A percentile compares a stretch with the other conserved stretches of the same genome.
These are phyloP conservation scores for Polyrhizophydium stewartii DNA, from an alignment of 371 early-diverging fungal species.

Conservation along the genomic window DNA sequence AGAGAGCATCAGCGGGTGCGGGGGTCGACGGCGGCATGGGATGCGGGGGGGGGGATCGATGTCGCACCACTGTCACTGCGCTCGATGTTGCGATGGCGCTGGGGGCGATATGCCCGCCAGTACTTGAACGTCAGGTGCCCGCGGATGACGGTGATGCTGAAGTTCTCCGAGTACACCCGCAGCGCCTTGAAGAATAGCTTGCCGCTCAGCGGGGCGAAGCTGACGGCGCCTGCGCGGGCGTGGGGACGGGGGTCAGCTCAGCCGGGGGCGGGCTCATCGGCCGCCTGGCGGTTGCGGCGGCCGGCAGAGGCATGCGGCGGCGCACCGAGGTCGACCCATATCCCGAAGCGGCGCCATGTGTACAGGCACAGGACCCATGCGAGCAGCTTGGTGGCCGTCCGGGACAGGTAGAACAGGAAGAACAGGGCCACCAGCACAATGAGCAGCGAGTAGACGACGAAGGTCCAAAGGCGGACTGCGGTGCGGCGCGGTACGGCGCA, in stretches of 20 bases:
- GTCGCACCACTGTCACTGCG: no score
- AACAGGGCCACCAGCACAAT: background rate
- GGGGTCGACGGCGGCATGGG: background rate
- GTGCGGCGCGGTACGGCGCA: background rate
- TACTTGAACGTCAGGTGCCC: conserved; percentile 76
- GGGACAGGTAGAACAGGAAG: conserved; percentile 2
- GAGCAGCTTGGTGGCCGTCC: background rate
- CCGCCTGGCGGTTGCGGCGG: no score
- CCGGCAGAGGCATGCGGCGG: background rate
- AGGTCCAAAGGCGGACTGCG: conserved; percentile 1
- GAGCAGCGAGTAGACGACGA: conserved; percentile 5
- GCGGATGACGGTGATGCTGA: conserved; percentile 67
- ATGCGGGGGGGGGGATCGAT: no score
- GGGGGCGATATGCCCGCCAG: conserved; percentile 66
- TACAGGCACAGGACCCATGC: conserved; percentile 1
- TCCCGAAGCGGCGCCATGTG: background rate
- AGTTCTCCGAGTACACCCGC: conserved; percentile 67
- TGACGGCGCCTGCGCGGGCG: conserved; percentile 60
- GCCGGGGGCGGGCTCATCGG: background rate
- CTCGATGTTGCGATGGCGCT: conserved; percentile 18
- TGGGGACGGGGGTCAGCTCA: background rate
- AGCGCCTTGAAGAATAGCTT: conserved; percentile 77
- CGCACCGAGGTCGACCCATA: conserved; percentile 1
- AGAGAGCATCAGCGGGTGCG: background rate
- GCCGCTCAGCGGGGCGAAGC: conserved; percentile 72